Base-by-base conservation (phyloP, 768 basidiomycete species). In the Kwoniella shandongensis region DNA sequence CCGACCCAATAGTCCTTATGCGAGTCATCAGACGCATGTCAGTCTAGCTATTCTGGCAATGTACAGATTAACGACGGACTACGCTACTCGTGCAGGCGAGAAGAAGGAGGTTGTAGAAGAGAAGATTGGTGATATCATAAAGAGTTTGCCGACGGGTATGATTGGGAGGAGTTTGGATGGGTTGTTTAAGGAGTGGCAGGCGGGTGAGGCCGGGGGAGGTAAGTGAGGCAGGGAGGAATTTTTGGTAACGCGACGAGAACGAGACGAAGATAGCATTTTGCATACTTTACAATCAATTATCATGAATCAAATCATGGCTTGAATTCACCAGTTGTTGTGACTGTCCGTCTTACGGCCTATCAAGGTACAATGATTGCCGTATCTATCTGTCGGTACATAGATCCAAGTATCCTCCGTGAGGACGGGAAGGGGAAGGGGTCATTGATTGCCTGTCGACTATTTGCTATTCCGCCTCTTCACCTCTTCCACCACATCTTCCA, bases 161-260 rank as follows among this genome's bases (percentile, higher is more conserved):
- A 82, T 93, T 59, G 88, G 89, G 79, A 89, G 89, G 78, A 89
- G 88, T 70, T 76, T 97, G 74, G 96, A 99, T 77, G 88, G 89
- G 27, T 88, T 97, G 68, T 97, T 92, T 79, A 89, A 89, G 73
- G 91, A 94, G 44, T 77, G 74, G 72, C 53, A 46, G 22, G 49
- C 27, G 22, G 15, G 27, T 32, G n/a, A 45, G 25, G 32, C n/a
- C n/a, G n/a, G n/a, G n/a, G n/a, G n/a, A n/a, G n/a, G 32, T 13
- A 32, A 32, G 32, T 32, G 32, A 32, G 32, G 7, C 6, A 32
- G 6, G 32, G 32, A 6, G 32, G 7, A 13, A 32, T 32, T n/a
- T n/a, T n/a, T n/a, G n/a, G n/a, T n/a, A n/a, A n/a, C n/a, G n/a
- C n/a, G n/a, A n/a, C n/a, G n/a, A n/a, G n/a, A n/a, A n/a, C n/a